Base-by-base conservation (phyloP, 1,284 basidiomycete genomes). In the Austropuccinia psidii region DNA sequence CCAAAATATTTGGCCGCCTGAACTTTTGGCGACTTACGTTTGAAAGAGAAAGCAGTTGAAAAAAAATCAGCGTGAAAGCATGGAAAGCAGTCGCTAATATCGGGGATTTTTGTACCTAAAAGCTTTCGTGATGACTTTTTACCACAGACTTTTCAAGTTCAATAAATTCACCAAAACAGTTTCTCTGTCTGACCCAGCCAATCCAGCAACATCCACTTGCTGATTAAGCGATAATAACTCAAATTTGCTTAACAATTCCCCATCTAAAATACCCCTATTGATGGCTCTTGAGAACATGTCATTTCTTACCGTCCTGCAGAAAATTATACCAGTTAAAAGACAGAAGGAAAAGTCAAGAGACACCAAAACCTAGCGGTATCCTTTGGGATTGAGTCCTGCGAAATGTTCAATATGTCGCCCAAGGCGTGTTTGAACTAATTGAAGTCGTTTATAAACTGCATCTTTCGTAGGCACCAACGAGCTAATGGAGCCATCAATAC, bases 391-490 rank as follows among this genome's bases (percentile, higher is more conserved):
- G 29, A 73, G 60, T 13, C 69, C 69, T 19, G 69, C 69, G 31
- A 73, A 73, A 55, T 73, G 69, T 54, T 73, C 47, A 7, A 73
- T 19, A 41, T 73, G 69, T 64, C 69, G 35, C 4, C 37, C 64
- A n/a, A 73, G 57, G 15, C 69, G 43, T 6, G 69, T 73, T 54
- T 73, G 69, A 17, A 73, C 69, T 39, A 73, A 49, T 52, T 73
- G 69, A 4, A 73, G 37, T n/a, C 69, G 57, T 35, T 73, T 73
- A 27, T 62, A 55, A 5, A 73, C 69, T 0, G 69, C 69, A 11
- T 73, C 69, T 64, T 73, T 73, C 11, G 60, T 47, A 15, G 69
- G 69, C 9, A 73, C 60, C 17, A 73, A 31, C 5, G 69, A 73
- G 29, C 58, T 49, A n/a, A 73, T 73, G 1, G 69, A 73, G 5